A percentile compares a stretch with the other conserved stretches of the same genome.
phyloP scores from a whole-genome alignment of 2,329 filamentous ascomycete genomes.

The Diplodia sapinea region DNA sequence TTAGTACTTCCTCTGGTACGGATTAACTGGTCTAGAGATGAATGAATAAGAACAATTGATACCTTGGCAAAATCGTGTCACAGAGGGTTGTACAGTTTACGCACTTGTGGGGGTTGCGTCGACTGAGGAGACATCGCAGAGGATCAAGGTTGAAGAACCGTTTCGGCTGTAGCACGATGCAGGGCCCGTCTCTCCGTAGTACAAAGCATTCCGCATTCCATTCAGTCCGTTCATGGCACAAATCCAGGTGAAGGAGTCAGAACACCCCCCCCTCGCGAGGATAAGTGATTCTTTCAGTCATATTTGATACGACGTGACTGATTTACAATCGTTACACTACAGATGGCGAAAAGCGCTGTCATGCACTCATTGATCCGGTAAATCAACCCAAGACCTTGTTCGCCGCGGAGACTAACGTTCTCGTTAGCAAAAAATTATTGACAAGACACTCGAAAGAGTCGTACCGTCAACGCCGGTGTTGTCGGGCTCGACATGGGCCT shows the following conservation, averaged over 20 bases:
- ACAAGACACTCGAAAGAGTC: slow-evolving; percentile 39
- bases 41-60: no score
- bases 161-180: neutral
- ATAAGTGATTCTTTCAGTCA: neutral
- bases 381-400: slow-evolving; percentile 32
- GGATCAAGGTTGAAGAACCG: neutral
- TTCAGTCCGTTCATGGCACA: neutral
- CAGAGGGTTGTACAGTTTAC: no score
- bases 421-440: neutral
- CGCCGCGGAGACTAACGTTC: slow-evolving; percentile 28
- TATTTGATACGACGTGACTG: neutral
- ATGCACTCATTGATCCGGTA: neutral
- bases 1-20: no score
- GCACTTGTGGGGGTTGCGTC: no score
- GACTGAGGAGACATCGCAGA: neutral
- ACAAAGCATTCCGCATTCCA: neutral
- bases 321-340: neutral
- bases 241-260: neutral
- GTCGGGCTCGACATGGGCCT: slow-evolving; percentile 83
- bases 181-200: neutral
- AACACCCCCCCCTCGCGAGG: neutral
- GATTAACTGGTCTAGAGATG: no score
- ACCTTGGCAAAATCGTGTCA: no score
- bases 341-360: neutral
- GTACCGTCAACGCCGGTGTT: slow-evolving; percentile 80